phyloP scores from a whole-genome alignment of 2,329 filamentous ascomycete genomes.

The Cadophora sp. region DNA sequence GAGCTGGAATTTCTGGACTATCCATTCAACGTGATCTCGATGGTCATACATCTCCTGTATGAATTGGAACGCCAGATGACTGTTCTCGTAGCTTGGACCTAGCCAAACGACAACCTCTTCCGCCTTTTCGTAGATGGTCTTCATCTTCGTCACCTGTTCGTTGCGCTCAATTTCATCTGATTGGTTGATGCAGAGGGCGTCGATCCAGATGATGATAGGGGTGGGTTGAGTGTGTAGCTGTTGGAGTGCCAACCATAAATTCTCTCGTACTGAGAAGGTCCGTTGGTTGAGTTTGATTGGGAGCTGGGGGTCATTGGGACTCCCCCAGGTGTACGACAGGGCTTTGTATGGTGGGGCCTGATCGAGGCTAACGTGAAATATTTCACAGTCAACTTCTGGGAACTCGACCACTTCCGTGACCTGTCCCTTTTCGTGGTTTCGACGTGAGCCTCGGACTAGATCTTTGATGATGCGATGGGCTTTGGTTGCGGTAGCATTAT shows the following conservation, averaged over 20 bases:
- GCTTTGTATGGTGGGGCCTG: background rate
- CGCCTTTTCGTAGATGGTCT: slow-evolving; percentile 9
- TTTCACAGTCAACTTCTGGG: background rate
- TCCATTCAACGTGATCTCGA: background rate
- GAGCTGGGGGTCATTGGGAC: background rate
- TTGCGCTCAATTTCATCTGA: background rate
- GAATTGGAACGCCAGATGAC: slow-evolving; percentile 9
- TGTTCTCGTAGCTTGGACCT: background rate
- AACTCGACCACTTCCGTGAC: background rate
- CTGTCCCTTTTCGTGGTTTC: background rate
- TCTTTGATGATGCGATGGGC: background rate
- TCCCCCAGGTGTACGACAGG: slow-evolving; percentile 9
- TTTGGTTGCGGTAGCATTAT: background rate
- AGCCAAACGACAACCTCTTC: slow-evolving; percentile 7
- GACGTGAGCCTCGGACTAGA: background rate
- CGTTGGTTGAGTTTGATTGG: background rate
- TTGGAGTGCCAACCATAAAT: background rate
- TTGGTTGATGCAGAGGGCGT: slow-evolving; percentile 9
- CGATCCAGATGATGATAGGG: background rate
- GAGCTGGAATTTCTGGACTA: background rate
- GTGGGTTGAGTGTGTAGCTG: background rate
- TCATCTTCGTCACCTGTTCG: slow-evolving; percentile 16
- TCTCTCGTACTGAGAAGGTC: background rate
- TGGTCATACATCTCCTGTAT: background rate
- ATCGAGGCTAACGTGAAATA: background rate